phyloP scores from a whole-genome alignment of 2,329 filamentous ascomycete species.

The Thyridium curvatum region DNA sequence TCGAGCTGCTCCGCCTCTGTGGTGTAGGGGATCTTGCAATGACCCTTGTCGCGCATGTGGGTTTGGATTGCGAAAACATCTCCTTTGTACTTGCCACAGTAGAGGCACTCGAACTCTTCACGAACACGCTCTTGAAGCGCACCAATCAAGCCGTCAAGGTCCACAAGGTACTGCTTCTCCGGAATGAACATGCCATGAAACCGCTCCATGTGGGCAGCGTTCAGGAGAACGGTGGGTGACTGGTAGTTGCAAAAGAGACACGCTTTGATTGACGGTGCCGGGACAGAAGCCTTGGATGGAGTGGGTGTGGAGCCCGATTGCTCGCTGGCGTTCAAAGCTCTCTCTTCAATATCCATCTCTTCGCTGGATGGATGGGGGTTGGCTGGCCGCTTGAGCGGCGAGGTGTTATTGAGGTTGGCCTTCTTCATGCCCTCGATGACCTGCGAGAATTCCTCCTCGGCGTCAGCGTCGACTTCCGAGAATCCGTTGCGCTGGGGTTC shows the following conservation, averaged over 20 bases:
- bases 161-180: slow-evolving; percentile 74
- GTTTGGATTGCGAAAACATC: slow-evolving; percentile 80
- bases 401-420: slow-evolving; percentile 39
- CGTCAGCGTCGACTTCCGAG: slow-evolving; percentile 54
- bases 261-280: slow-evolving; percentile 37
- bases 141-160: slow-evolving; percentile 74
- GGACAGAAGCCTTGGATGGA: slow-evolving; percentile 22
- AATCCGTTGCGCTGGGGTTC: slow-evolving; percentile 52
- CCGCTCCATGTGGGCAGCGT: slow-evolving; percentile 82
- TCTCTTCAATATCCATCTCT: no score
- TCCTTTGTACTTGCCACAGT: slow-evolving; percentile 77
- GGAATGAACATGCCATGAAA: slow-evolving; percentile 95
- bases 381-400: slow-evolving; percentile 48
- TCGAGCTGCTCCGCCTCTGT: slow-evolving; percentile 86
- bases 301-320: slow-evolving; percentile 16
- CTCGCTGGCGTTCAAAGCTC: slow-evolving; percentile 15
- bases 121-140: slow-evolving; percentile 76
- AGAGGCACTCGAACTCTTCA: slow-evolving; percentile 77
- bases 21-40: slow-evolving; percentile 93
- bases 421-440: slow-evolving; percentile 74
- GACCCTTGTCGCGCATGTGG: slow-evolving; percentile 94
- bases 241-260: slow-evolving; percentile 93
- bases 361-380: slow-evolving; percentile 37
- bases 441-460: slow-evolving; percentile 68
- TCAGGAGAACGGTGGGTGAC: slow-evolving; percentile 69